Percentiles rank a stretch among this genome's conserved stretches.
Conservation (phyloP, 1,139 yeast species). For the Groenewaldozyma sp. region DNA sequence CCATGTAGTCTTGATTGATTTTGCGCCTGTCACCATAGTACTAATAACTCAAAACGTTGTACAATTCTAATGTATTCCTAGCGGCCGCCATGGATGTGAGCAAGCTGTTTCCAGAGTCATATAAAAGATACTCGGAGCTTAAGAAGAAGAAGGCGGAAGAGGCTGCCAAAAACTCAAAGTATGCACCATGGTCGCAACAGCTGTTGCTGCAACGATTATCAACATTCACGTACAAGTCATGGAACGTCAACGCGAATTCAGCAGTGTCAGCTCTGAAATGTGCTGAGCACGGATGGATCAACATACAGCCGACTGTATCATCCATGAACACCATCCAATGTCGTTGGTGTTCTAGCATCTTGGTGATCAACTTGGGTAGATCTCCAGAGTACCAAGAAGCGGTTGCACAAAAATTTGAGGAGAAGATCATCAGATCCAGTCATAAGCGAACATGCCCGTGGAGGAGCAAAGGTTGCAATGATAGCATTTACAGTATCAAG, state of each 20-base stretch:
- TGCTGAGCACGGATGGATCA: slow-evolving; percentile 9
- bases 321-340: slow-evolving; percentile 8
- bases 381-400: slow-evolving; percentile 1
- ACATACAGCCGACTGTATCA: not conserved
- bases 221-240: slow-evolving; percentile 6
- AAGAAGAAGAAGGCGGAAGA: not conserved
- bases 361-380: slow-evolving; percentile 5
- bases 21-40: not conserved
- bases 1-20: slow-evolving; percentile 1
- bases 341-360: slow-evolving; percentile 5
- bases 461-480: slow-evolving; percentile 2
- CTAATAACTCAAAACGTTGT: not conserved
- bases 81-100: slow-evolving; percentile 2
- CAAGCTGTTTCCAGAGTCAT: slow-evolving; percentile 4
- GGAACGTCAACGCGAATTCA: slow-evolving; percentile 4
- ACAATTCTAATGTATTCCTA: not conserved
- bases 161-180: not conserved
- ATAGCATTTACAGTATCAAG: slow-evolving; percentile 1
- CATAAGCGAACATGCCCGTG: slow-evolving; percentile 7
- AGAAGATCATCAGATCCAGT: not conserved
- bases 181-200: slow-evolving; percentile 10
- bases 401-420: slow-evolving; percentile 3
- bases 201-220: slow-evolving; percentile 9
- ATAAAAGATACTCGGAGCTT: slow-evolving; percentile 1
- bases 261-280: slow-evolving; percentile 6